Evolutionary conservation across 2,329 filamentous ascomycete species (phyloP).

Genomic region (Verticillium dahliae): DNA sequence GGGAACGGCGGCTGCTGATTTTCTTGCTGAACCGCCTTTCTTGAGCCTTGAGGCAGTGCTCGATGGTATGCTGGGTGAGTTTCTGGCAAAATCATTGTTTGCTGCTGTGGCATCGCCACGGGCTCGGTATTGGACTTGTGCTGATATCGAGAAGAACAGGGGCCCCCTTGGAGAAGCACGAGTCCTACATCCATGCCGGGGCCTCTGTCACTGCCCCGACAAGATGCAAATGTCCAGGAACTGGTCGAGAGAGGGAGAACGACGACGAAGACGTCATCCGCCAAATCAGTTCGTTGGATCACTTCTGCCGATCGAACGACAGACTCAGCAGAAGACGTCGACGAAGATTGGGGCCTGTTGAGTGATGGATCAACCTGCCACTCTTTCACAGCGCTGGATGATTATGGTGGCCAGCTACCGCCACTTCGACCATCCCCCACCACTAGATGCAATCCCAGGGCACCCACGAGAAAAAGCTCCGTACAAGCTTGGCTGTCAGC

Average conservation of each 20-base stretch:
- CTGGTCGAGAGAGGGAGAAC: no score
- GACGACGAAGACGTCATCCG: no score
- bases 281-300: no score
- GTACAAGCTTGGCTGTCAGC: background rate
- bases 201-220: background rate
- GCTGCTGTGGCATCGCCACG: no score
- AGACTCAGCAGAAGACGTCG: background rate
- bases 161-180: background rate
- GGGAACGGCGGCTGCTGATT: no score
- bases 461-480: background rate
- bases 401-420: background rate
- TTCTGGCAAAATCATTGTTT: no score
- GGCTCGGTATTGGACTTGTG: no score
- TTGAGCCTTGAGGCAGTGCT: background rate
- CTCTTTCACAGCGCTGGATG: background rate
- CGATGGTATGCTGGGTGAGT: background rate
- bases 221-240: background rate
- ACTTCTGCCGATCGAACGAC: no score
- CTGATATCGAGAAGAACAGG: background rate
- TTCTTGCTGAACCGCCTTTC: no score
- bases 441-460: background rate
- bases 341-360: background rate
- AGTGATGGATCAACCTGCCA: background rate
- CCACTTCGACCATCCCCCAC: background rate
- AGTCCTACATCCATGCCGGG: background rate